Conservation (phyloP, 177 flowering plant genomes). For the Vitis hybrid region DNA sequence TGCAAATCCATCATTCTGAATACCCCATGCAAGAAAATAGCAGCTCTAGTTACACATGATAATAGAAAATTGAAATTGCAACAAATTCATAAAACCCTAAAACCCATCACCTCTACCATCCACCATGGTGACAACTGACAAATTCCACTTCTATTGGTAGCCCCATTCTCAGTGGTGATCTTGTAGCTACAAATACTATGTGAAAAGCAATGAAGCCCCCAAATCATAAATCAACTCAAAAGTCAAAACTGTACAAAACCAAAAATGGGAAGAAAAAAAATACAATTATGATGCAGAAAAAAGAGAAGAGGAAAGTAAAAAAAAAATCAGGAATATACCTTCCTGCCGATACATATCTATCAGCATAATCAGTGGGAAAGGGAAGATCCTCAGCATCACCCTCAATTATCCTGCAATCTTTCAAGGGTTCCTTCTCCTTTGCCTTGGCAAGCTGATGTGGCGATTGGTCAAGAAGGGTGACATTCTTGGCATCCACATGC, state of each 20-base stretch:
- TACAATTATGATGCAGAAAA: background rate
- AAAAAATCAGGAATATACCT: slow-evolving; percentile 38
- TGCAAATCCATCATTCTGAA: no score
- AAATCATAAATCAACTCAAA: no score
- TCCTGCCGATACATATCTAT: slow-evolving; percentile 89
- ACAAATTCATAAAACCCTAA: background rate
- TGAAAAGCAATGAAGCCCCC: no score
- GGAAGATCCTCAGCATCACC: slow-evolving; percentile 96
- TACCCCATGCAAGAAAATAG: no score
- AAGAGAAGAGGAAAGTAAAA: slow-evolving; percentile 1
- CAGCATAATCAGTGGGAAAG: slow-evolving; percentile 77
- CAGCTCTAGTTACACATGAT: no score
- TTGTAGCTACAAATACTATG: no score
- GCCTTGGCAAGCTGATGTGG: slow-evolving; percentile 99
- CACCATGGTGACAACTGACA: no score
- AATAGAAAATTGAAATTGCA: background rate
- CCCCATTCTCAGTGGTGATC: no score
- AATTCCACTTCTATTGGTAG: no score
- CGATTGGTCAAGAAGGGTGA: slow-evolving; percentile 85
- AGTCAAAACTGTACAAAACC: no score
- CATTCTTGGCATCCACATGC: slow-evolving; percentile 91
- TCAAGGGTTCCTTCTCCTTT: slow-evolving; percentile 74
- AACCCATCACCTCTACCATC: no score
- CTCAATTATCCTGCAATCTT: slow-evolving; percentile 73
- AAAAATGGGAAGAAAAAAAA: no score